Conservation (phyloP, 2,329 filamentous ascomycete genomes). For the Penicillium sp. region DNA sequence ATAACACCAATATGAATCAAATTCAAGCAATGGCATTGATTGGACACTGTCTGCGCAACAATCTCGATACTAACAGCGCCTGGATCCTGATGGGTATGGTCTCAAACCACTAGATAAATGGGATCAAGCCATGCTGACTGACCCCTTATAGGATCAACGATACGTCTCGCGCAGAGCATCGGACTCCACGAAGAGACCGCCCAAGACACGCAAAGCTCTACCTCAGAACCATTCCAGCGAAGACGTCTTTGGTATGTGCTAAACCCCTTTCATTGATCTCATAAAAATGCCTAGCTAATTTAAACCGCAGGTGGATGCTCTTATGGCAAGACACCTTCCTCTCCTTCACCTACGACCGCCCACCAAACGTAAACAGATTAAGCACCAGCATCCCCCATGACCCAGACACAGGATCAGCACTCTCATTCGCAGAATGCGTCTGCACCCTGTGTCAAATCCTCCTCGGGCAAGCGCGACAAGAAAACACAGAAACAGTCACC, state of each 20-base stretch:
- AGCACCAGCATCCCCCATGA: conserved; percentile 11
- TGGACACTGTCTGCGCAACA: conserved; percentile 24
- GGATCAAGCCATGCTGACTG: background rate
- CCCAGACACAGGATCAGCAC: background rate
- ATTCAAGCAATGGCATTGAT: conserved; percentile 26
- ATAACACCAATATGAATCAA: conserved; percentile 23
- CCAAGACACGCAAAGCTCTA: background rate
- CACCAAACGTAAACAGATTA: conserved; percentile 15
- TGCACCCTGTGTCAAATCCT: conserved; percentile 18
- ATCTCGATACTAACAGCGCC: conserved; percentile 25
- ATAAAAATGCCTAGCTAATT: background rate
- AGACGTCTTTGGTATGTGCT: background rate
- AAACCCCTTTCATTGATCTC: background rate
- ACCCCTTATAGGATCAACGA: conserved; percentile 16
- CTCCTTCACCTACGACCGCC: conserved; percentile 25
- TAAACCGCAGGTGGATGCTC: conserved; percentile 17
- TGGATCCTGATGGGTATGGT: conserved; percentile 25
- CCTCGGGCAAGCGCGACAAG: conserved; percentile 1
- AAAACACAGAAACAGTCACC: background rate
- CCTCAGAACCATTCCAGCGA: background rate
- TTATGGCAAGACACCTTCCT: conserved; percentile 26
- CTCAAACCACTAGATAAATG: background rate
- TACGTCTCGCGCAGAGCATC: conserved; percentile 26
- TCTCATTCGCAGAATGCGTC: conserved; percentile 17
- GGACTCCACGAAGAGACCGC: conserved; percentile 21